Conservation (phyloP, 805 yeast genomes). For the Wickerhamomyces ciferrii region DNA sequence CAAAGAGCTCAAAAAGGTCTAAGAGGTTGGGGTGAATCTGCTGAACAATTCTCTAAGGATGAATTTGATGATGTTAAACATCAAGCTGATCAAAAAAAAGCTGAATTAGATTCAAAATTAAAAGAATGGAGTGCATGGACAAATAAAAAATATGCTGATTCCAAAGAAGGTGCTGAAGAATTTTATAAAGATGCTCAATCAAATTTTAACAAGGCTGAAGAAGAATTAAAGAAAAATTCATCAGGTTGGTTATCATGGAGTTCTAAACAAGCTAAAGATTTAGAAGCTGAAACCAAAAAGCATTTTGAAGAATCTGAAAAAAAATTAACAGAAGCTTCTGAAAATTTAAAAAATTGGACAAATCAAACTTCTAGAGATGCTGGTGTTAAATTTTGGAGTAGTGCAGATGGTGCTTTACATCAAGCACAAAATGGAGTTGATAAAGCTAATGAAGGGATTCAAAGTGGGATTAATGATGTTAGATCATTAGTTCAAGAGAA, state of each 20-base stretch:
- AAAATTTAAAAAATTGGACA: constrained; percentile 22
- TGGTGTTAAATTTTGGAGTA: constrained; percentile 24
- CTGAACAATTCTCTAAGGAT: constrained; percentile 36
- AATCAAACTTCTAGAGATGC: constrained; percentile 13
- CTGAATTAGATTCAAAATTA: constrained; percentile 1
- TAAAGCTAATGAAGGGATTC: constrained; percentile 16
- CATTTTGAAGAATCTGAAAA: constrained; percentile 23
- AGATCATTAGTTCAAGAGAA: constrained; percentile 20
- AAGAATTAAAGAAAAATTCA: constrained; percentile 25
- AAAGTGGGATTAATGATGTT: constrained; percentile 16
- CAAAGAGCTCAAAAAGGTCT: constrained; percentile 28
- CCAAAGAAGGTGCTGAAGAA: constrained; percentile 21
- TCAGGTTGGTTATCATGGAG: constrained; percentile 35
- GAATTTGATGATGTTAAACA: constrained; percentile 20
- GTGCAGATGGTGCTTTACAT: constrained; percentile 24
- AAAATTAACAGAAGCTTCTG: constrained; percentile 13
- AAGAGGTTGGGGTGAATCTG: constrained; percentile 43
- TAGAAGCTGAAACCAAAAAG: constrained; percentile 24
- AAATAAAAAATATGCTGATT: constrained; percentile 17
- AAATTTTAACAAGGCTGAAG: constrained; percentile 27
- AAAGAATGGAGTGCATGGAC: constrained; percentile 17
- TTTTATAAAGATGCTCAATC: constrained; percentile 26
- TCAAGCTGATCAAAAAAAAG: constrained; percentile 1
- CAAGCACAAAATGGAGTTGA: constrained; percentile 21
- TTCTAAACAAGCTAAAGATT: constrained; percentile 28